phyloP scores from a whole-genome alignment of 371 early-diverging fungal species.

The Quaeritorhiza haematococci region DNA sequence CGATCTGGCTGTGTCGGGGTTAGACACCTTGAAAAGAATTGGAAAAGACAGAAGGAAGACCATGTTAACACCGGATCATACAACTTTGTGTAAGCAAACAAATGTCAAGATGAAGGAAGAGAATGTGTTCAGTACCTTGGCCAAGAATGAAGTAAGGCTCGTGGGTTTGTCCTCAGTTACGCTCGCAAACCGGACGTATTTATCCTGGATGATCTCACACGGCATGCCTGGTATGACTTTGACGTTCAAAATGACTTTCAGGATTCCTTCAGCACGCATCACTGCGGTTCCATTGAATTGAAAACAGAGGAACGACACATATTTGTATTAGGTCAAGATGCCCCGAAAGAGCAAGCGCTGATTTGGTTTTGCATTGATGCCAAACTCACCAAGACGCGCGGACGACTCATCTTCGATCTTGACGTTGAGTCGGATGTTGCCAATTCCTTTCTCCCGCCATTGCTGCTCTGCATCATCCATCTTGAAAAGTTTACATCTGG shows the following conservation, averaged over 20 bases:
- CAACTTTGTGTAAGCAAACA: no score
- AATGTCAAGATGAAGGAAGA: no score
- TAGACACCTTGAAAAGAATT: no score
- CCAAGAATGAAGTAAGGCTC: no score
- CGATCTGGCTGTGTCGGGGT: no score
- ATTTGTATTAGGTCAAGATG: neutral
- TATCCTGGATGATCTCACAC: slow-evolving; percentile 16
- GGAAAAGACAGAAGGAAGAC: no score
- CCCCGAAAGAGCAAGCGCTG: neutral
- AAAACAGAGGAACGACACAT: neutral
- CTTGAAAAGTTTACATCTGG: slow-evolving; percentile 23
- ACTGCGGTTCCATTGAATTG: slow-evolving; percentile 7
- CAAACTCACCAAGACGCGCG: no score
- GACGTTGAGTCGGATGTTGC: slow-evolving; percentile 15
- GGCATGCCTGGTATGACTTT: slow-evolving; percentile 18
- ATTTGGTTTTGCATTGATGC: neutral
- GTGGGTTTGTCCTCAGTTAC: no score
- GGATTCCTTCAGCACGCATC: slow-evolving; percentile 24
- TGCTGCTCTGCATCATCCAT: slow-evolving; percentile 17
- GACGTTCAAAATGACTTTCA: slow-evolving; percentile 25
- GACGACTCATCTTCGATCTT: neutral
- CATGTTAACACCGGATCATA: no score
- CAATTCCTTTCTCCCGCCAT: slow-evolving; percentile 27
- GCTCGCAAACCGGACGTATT: slow-evolving; percentile 22
- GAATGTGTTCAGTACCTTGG: no score